Percentiles rank a stretch among this genome's conserved stretches.
Evolutionary conservation across 2,329 filamentous ascomycete species (phyloP).

Genomic region (Stagonosporopsis vannaccii): DNA sequence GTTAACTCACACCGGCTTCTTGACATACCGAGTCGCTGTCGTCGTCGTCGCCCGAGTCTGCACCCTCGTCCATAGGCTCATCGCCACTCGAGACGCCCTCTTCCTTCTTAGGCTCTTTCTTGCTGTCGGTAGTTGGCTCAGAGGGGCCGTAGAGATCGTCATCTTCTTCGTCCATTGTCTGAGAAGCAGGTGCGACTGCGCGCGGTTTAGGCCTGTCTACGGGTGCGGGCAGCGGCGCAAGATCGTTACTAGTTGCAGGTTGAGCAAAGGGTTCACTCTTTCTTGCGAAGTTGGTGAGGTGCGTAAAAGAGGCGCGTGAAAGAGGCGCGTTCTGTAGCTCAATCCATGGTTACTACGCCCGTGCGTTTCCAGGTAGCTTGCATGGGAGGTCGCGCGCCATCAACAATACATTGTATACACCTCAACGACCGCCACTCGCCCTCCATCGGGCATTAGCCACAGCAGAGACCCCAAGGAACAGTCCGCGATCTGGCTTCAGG

Average conservation of each 20-base stretch:
- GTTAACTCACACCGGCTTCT: constrained; percentile 8
- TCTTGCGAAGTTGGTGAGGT: neutral
- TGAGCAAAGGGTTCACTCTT: no score
- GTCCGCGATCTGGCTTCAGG: no score
- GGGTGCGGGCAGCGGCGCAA: neutral
- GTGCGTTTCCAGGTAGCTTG: constrained; percentile 19
- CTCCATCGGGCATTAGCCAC: neutral
- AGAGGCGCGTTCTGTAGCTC: constrained; percentile 1
- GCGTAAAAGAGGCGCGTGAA: constrained; percentile 5
- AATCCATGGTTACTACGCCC: constrained; percentile 24
- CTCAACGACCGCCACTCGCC: neutral
- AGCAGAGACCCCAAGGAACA: neutral
- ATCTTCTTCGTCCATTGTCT: constrained; percentile 59
- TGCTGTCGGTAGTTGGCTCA: constrained; percentile 33
- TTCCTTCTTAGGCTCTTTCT: constrained; percentile 36
- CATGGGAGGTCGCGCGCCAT: constrained; percentile 2
- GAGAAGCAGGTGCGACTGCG: neutral
- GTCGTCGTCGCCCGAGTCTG: constrained; percentile 54
- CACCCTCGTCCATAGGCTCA: constrained; percentile 56
- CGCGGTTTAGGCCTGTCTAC: neutral
- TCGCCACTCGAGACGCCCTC: constrained; percentile 47
- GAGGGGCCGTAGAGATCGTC: constrained; percentile 59
- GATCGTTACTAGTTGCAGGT: neutral
- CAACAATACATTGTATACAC: constrained; percentile 1
- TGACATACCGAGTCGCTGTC: constrained; percentile 53